Conservation (phyloP, 257 asterid species). For the Linderniella brevidens region DNA sequence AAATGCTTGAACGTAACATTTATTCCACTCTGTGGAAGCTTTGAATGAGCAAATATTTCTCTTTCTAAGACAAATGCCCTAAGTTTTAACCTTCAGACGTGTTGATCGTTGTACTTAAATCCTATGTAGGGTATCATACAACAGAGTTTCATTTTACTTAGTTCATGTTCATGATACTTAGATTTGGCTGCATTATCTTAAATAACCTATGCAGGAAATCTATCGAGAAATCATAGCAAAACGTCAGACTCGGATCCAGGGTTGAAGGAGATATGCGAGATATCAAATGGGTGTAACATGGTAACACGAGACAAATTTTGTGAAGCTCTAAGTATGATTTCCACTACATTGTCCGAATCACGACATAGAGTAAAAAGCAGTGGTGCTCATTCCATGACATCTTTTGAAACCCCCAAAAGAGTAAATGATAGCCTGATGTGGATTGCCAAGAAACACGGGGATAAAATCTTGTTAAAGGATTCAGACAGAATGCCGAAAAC, state of each 20-base stretch:
- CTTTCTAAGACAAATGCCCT: no score
- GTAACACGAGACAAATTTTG: constrained; percentile 27
- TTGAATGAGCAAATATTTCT: no score
- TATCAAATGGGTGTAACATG: constrained; percentile 24
- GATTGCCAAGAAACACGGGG: constrained; percentile 49
- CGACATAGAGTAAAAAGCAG: constrained; percentile 13
- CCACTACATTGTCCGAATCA: constrained; percentile 21
- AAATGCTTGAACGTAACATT: no score
- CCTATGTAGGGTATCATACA: no score
- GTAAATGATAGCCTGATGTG: constrained; percentile 26
- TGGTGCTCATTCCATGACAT: constrained; percentile 18
- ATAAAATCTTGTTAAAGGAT: constrained; percentile 51
- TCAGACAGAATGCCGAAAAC: constrained; percentile 58
- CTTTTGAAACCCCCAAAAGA: constrained; percentile 13
- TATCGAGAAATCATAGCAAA: constrained; percentile 14
- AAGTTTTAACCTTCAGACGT: no score
- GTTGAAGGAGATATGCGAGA: constrained; percentile 41
- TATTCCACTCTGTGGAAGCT: no score
- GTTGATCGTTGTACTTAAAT: no score
- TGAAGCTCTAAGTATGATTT: constrained; percentile 46
- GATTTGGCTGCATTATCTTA: constrained; percentile 9
- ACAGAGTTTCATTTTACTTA: no score
- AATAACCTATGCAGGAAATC: constrained; percentile 31
- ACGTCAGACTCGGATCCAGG: constrained; percentile 30
- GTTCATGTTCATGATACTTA: no score